phyloP scores from a whole-genome alignment of 2,329 filamentous ascomycete genomes.

The Aphanocladium album region DNA sequence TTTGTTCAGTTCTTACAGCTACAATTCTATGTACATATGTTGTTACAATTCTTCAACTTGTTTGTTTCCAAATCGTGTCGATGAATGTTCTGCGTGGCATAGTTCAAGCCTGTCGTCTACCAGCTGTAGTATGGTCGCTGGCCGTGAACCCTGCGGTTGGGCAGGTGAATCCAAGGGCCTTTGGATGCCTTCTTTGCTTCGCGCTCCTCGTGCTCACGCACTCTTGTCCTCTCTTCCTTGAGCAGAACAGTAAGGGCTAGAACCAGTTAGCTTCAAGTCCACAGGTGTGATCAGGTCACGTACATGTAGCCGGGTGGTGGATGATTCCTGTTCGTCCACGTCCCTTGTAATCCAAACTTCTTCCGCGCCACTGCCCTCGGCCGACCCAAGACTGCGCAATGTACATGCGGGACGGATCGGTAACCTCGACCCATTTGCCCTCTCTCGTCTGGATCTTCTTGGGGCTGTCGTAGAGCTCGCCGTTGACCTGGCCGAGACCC shows the following conservation, averaged over 20 bases:
- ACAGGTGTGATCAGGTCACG: conserved; percentile 31
- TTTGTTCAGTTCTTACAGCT: conserved; percentile 4
- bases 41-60: conserved; percentile 8
- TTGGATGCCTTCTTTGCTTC: conserved; percentile 68
- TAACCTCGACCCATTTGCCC: conserved; percentile 65
- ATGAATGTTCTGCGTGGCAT: conserved; percentile 14
- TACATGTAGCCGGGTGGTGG: conserved; percentile 69
- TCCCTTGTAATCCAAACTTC: conserved; percentile 65
- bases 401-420: conserved; percentile 78
- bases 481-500: conserved; percentile 57
- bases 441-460: conserved; percentile 66
- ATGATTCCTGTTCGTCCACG: conserved; percentile 66
- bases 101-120: conserved; percentile 43
- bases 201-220: conserved; percentile 73
- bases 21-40: conserved; percentile 29
- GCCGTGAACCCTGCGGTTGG: conserved; percentile 75
- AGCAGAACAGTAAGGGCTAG: conserved; percentile 71
- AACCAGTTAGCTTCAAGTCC: conserved; percentile 17
- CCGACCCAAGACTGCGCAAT: conserved; percentile 92
- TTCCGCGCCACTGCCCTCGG: conserved; percentile 58
- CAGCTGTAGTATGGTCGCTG: conserved; percentile 90
- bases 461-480: conserved; percentile 32
- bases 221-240: conserved; percentile 89
- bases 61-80: conserved; percentile 1
- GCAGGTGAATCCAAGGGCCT: conserved; percentile 82